Evolutionary conservation across 805 yeast species (phyloP).

Genomic region (Nakazawaea laoshanensis): DNA sequence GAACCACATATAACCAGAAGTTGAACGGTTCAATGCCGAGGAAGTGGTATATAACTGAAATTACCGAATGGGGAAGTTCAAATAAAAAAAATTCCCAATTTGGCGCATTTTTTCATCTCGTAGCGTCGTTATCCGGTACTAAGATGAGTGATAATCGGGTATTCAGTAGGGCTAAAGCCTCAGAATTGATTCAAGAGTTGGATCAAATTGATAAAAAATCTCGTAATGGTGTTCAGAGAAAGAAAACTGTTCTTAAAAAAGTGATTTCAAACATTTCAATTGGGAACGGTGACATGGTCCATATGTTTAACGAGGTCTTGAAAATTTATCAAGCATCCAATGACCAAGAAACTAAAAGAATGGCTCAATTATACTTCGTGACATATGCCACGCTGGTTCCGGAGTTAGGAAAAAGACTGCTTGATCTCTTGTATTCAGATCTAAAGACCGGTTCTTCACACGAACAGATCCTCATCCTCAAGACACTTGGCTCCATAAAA

Average conservation of each 20-base stretch:
- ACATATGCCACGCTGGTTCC: slow-evolving; percentile 52
- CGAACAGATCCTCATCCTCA: slow-evolving; percentile 52
- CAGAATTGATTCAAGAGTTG: slow-evolving; percentile 22
- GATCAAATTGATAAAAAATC: slow-evolving; percentile 27
- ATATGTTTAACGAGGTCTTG: slow-evolving; percentile 56
- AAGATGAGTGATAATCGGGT: slow-evolving; percentile 14
- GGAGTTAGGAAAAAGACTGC: slow-evolving; percentile 41
- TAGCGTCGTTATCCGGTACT: not conserved
- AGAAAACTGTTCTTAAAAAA: slow-evolving; percentile 52
- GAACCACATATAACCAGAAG: no score
- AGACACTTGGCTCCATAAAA: slow-evolving; percentile 55
- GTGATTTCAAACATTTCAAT: slow-evolving; percentile 77
- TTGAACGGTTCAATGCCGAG: no score
- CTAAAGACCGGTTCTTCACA: slow-evolving; percentile 29
- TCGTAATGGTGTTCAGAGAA: slow-evolving; percentile 22
- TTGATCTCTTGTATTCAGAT: slow-evolving; percentile 50
- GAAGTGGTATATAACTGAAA: no score
- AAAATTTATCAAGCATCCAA: slow-evolving; percentile 32
- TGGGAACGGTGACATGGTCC: slow-evolving; percentile 70
- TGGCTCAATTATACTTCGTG: slow-evolving; percentile 60
- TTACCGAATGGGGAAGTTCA: no score
- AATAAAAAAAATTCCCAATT: no score
- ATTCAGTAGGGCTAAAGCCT: slow-evolving; percentile 16
- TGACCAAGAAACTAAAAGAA: slow-evolving; percentile 63
- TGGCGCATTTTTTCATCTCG: not conserved